These are phyloP conservation scores for Trichoderma sp. DNA, from an alignment of 2,329 filamentous ascomycete genomes.

Conservation along the genomic window DNA sequence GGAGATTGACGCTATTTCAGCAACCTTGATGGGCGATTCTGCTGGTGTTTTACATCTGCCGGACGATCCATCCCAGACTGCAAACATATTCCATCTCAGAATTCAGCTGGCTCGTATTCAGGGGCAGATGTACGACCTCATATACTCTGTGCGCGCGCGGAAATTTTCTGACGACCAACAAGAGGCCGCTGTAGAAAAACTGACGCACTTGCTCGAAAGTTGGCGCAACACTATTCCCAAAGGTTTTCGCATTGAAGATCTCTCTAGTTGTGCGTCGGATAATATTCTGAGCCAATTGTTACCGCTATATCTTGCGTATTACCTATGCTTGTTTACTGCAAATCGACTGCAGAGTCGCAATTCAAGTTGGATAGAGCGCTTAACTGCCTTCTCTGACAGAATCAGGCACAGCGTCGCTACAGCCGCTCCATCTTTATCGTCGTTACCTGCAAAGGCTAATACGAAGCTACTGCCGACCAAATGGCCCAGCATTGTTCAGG, in stretches of 20 bases:
- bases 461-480: neutral
- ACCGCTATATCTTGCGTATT: neutral
- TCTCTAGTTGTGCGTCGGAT: neutral
- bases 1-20: neutral
- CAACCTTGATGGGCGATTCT: neutral
- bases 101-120: neutral
- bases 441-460: neutral
- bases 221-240: neutral
- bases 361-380: neutral
- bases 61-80: neutral
- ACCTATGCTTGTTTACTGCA: neutral
- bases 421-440: neutral
- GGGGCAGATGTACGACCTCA: neutral
- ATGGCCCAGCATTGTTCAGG: neutral
- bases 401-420: neutral
- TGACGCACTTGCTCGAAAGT: neutral
- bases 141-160: neutral
- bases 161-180: neutral
- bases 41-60: neutral
- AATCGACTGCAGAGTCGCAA: neutral
- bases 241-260: neutral
- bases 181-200: neutral
- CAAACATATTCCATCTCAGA: neutral
- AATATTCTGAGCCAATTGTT: neutral
- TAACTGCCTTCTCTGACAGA: neutral